Evolutionary conservation across 2,329 filamentous ascomycete species (phyloP), one percentile per base, ranked within the genome.

Genomic region (Acrocalymma vagum): DNA sequence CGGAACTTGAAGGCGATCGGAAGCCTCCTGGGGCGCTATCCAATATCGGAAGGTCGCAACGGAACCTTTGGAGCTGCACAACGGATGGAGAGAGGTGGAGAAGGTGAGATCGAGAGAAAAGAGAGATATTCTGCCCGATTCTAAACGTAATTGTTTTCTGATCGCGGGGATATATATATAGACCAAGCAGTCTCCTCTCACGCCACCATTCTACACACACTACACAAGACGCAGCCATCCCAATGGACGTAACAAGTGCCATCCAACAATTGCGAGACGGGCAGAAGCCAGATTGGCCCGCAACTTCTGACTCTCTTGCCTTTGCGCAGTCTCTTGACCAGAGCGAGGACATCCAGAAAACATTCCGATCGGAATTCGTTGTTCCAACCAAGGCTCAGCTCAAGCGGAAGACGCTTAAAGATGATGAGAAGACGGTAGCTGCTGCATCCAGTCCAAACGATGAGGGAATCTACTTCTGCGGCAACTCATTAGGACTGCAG

Each of bases 401-500:
- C 25, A 85, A 82, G 65, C 79, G 86, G 45, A 85, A 78, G 54
- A 81, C 70, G 26, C 57, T 71, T n/a, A 57, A 55, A 7, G 66
- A 66, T 9, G 61, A 77, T 15, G 41, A 56, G 20, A 50, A 49
- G 37, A 62, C 61, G 3, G 42, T 56, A 17, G 53, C 52, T 7
- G 29, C 41, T 17, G 60, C 55, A 6, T 67, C 66, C 27, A 57
- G 68, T n/a, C 48, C 58, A 8, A 65, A 66, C 7, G 60, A 78
- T 9, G 71, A 73, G 37, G 80, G 78, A 48, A 85, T 89, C 41
- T 96, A 96, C 69, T 85, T 96, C 48, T 93, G 90, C 55, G 91
- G 91, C 38, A 95, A 96, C 73, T 95, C 90, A 0, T 78, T 96
- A 1, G 91, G 91, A 23, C 81, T 92, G 2, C 91, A 95, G 66